Evolutionary conservation across 2,329 filamentous ascomycete genomes (phyloP).

Genomic region (Ophiostoma novo-ulmi): DNA sequence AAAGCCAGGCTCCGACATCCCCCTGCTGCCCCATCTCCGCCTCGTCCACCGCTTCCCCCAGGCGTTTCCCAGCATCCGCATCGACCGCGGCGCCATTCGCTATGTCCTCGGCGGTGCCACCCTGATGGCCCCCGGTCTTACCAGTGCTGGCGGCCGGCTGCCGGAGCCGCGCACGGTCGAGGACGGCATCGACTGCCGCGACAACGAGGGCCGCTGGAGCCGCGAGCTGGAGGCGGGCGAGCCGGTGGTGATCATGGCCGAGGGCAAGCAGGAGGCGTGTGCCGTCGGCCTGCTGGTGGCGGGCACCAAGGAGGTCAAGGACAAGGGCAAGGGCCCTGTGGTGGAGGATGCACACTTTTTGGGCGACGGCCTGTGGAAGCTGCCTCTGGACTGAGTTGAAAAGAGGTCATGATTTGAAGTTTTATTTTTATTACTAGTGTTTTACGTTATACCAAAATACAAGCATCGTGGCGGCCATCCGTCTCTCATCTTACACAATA

Average conservation of each 20-base stretch:
- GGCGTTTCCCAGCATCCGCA: conserved; percentile 77
- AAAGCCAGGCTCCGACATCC: conserved; percentile 33
- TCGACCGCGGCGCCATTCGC: conserved; percentile 92
- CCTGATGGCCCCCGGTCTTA: conserved; percentile 93
- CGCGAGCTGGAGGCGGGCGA: conserved; percentile 71
- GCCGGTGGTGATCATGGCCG: conserved; percentile 82
- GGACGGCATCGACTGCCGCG: conserved; percentile 32
- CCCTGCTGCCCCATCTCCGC: conserved; percentile 78
- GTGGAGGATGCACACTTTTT: conserved; percentile 92
- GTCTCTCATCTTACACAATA: background rate
- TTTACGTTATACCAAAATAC: conserved; percentile 11
- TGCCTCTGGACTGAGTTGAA: conserved; percentile 45
- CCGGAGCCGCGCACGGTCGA: conserved; percentile 48
- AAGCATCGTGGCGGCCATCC: background rate
- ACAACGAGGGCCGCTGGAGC: conserved; percentile 53
- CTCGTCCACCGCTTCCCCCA: conserved; percentile 86
- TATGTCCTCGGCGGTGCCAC: conserved; percentile 92
- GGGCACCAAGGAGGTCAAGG: conserved; percentile 87
- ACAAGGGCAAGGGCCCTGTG: conserved; percentile 87
- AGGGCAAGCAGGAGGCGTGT: conserved; percentile 90
- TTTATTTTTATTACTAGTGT: background rate
- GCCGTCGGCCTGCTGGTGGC: conserved; percentile 78
- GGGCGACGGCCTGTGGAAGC: conserved; percentile 87
- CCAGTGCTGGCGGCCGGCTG: conserved; percentile 72
- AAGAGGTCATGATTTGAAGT: background rate